Conservation (phyloP, 2,329 filamentous ascomycete genomes). For the Stemphylium beticola region DNA sequence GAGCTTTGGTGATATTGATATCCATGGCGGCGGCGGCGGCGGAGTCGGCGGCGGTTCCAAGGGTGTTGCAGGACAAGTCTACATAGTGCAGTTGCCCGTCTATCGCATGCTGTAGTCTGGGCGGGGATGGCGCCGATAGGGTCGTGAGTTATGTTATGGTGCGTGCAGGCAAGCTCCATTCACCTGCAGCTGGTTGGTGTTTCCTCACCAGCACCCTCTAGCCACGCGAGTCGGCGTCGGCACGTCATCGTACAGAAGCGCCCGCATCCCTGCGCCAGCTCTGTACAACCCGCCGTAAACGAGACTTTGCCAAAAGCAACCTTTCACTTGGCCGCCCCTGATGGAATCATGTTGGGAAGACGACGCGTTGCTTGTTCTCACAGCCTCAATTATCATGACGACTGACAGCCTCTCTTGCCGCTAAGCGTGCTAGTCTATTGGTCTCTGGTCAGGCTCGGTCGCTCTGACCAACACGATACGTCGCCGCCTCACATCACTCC, state of each 20-base stretch:
- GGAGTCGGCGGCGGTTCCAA: no score
- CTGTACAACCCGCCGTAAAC: conserved; percentile 17
- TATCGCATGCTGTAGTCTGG: conserved; percentile 11
- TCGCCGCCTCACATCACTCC: conserved; percentile 12
- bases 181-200: conserved; percentile 14
- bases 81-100: conserved; percentile 32
- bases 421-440: conserved; percentile 8
- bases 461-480: conserved; percentile 15
- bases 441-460: conserved; percentile 5
- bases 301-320: conserved; percentile 15
- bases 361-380: background rate
- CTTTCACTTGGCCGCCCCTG: background rate
- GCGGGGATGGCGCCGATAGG: background rate
- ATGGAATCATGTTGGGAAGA: background rate
- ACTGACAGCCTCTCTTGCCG: conserved; percentile 7
- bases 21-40: conserved; percentile 67
- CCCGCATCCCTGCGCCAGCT: conserved; percentile 20
- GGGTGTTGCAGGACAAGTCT: conserved; percentile 20
- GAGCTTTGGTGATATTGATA: conserved; percentile 81
- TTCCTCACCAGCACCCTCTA: conserved; percentile 1
- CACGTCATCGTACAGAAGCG: conserved; percentile 37
- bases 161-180: conserved; percentile 1
- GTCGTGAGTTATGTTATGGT: background rate
- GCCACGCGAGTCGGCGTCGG: conserved; percentile 14
- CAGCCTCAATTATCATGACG: conserved; percentile 13